Base-by-base conservation (phyloP, 352 stramenopile genomes). In the Globisporangium lucens region DNA sequence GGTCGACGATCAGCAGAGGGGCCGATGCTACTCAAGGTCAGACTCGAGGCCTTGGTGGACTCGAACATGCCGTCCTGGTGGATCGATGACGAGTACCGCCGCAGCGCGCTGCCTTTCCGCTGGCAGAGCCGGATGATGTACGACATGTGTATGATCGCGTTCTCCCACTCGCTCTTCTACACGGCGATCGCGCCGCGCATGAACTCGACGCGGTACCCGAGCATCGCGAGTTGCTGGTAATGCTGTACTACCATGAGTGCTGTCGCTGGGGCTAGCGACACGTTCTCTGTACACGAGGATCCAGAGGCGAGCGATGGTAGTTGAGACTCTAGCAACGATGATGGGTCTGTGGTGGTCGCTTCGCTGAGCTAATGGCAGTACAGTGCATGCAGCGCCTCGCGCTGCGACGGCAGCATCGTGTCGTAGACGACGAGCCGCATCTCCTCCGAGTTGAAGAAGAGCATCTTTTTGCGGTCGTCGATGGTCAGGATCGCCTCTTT, bases 121-220 rank as follows among this genome's bases (percentile, higher is more conserved):
- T 84, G 77, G 63, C 82, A 90, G 12, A 90, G 66, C 17, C 80
- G 75, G 22, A 85, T 82, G 56, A 90, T 80, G 66, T 81, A 88
- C 8, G 75, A 73, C 76, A 91, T 81, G 74, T 91, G 82, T 55
- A 75, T 79, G 51, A 88, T 81, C 0, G 85, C 85, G 15, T 78
- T 62, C 20, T 75, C 74, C 75, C 85, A 91, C 36, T 93, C 83
- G 62, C 82, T 88, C 74, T 79, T 89, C 71, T 90, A 77, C 27
- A 93, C 77, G 24, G 81, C 80, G 46, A 93, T 89, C 0, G 83
- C 76, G 0, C 85, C 85, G 20, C 75, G 80, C 61, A 93, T 79
- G 66, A 91, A 93, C 66, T 93, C 83, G 46, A 91, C 89, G 29
- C 87, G 85, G 36, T 89, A 91, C 1, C 79, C 83, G 2, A 91